phyloP scores from a whole-genome alignment of 306 rosid species.

The Trifolium fragiferum region DNA sequence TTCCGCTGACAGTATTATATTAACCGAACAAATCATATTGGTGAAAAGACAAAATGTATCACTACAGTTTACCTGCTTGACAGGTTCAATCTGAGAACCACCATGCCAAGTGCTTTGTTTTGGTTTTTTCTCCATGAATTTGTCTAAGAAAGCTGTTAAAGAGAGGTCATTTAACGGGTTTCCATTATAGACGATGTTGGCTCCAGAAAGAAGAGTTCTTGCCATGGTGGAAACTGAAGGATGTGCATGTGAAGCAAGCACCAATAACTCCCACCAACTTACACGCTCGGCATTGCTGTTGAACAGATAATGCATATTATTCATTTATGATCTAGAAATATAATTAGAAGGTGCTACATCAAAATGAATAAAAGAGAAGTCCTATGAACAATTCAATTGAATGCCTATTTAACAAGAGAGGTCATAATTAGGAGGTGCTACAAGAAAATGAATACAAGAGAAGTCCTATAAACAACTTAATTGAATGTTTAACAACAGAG shows the following conservation, averaged over 20 bases:
- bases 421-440: too few species aligned
- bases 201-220: conserved; percentile 82
- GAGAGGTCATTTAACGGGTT: conserved; percentile 83
- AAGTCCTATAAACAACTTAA: too few species aligned
- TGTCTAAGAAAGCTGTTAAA: conserved; percentile 87
- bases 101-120: conserved; percentile 91
- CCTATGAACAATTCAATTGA: neutral
- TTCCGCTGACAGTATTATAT: neutral
- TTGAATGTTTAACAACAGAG: neutral
- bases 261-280: conserved; percentile 95
- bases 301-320: conserved; percentile 16
- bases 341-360: neutral
- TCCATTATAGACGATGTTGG: conserved; percentile 87
- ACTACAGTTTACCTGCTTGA: conserved; percentile 65
- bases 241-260: conserved; percentile 88
- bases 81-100: conserved; percentile 94
- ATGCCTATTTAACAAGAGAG: neutral
- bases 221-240: conserved; percentile 97
- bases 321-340: neutral
- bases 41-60: conserved; percentile 30
- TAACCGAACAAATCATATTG: conserved; percentile 22
- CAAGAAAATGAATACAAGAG: too few species aligned
- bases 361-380: neutral
- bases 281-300: conserved; percentile 87
- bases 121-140: conserved; percentile 97